Base-by-base conservation (phyloP, 2,329 filamentous ascomycete genomes). In the Lasiodiplodia sp. region DNA sequence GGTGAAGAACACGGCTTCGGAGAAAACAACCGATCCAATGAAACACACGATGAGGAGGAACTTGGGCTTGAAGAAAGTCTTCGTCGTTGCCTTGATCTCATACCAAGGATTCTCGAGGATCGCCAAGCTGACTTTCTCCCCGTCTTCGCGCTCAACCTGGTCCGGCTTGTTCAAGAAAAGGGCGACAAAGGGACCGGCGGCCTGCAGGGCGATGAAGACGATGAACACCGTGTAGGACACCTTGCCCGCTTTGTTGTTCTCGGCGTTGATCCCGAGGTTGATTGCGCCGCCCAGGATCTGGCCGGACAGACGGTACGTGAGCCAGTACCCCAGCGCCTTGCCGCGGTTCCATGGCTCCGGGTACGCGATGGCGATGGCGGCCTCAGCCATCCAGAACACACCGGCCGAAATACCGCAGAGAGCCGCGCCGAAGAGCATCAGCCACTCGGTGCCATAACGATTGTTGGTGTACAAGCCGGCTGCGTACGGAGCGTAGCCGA, bases 201-300 rank as follows among this genome's bases (percentile, higher is more conserved):
- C 88, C 74, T 93, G 91, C 0, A 93, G 78, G 0, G 88, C 89
- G 69, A 93, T 92, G 73, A 93, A 93, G 23, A 91, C 77, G 12
- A 91, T 78, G 71, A 88, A 93, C 0, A 92, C 90, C 0, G 85
- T 86, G 71, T 92, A 92, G 0, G 88, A 91, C 0, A 93, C 89
- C 63, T 88, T 86, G 0, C 90, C 91, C 0, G 87, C 87, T 60
- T 85, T 75, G 69, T 85, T 81, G 0, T 85, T 81, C 47, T 88
- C 74, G 0, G 82, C 83, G 72, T 93, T 92, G 11, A 93, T 77
- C 0, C 89, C 89, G 0, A 93, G 79, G 57, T 91, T 92, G 75
- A 93, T 89, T 0, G 90, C 89, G 14, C 90, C 91, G 2, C 91
- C 91, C 0, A 93, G 78, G 16, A 93, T 89, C 75, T 92, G 90